Evolutionary conservation across 2,329 filamentous ascomycete genomes (phyloP).

Genomic region (Laburnicola sp.): DNA sequence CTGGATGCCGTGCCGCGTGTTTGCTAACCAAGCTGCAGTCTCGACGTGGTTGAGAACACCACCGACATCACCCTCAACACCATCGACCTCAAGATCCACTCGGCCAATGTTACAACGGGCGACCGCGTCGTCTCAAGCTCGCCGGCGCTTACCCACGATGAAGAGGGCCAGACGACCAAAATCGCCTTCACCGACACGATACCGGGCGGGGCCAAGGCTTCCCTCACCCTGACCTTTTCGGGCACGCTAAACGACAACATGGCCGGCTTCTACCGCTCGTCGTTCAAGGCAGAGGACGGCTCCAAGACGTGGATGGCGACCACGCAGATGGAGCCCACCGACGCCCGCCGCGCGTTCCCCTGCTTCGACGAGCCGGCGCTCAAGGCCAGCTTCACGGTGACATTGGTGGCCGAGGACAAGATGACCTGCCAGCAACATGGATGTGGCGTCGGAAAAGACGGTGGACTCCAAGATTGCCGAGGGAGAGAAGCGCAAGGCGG

Average conservation of each 20-base stretch:
- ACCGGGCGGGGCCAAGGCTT: slow-evolving; percentile 73
- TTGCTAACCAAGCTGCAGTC: slow-evolving; percentile 48
- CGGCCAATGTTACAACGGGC: slow-evolving; percentile 66
- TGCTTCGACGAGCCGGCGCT: slow-evolving; percentile 96
- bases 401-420: slow-evolving; percentile 85
- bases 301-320: slow-evolving; percentile 81
- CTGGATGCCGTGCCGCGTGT: neutral
- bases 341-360: slow-evolving; percentile 88
- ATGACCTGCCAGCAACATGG: slow-evolving; percentile 97
- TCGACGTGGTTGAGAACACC: slow-evolving; percentile 83
- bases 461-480: slow-evolving; percentile 63
- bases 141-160: slow-evolving; percentile 72
- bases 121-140: slow-evolving; percentile 63
- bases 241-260: slow-evolving; percentile 89
- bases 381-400: slow-evolving; percentile 91
- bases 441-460: slow-evolving; percentile 78
- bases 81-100: slow-evolving; percentile 80
- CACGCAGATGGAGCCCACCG: slow-evolving; percentile 95
- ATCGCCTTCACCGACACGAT: slow-evolving; percentile 76
- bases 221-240: slow-evolving; percentile 75
- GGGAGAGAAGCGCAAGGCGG: slow-evolving; percentile 73
- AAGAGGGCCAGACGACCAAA: slow-evolving; percentile 78
- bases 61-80: slow-evolving; percentile 86
- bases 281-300: slow-evolving; percentile 82
- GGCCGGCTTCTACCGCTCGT: slow-evolving; percentile 96